Evolutionary conservation across 169 alveolate species (phyloP).

Genomic region (Babesia bigemina): DNA sequence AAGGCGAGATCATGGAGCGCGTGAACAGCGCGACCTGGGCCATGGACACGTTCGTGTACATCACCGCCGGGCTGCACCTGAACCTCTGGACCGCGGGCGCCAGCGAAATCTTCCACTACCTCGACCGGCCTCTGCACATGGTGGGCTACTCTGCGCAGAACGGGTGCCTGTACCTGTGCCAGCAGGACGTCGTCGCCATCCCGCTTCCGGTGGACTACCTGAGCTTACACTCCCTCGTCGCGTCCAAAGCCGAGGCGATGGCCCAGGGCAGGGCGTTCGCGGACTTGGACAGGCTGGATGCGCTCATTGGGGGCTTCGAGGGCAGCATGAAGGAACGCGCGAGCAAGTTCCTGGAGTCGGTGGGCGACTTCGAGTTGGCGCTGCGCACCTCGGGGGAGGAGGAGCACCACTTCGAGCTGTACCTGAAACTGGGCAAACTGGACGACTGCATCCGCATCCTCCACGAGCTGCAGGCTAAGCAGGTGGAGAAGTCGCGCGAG

Average conservation of each 20-base stretch:
- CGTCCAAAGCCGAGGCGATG: conserved; percentile 13
- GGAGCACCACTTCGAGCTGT: conserved; percentile 91
- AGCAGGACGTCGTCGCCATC: conserved; percentile 72
- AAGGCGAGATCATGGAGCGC: conserved; percentile 72
- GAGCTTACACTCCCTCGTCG: conserved; percentile 64
- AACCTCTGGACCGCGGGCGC: conserved; percentile 79
- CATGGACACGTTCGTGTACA: conserved; percentile 79
- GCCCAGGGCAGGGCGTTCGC: not conserved
- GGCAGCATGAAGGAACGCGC: conserved; percentile 80
- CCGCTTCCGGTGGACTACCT: conserved; percentile 73
- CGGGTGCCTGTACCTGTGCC: conserved; percentile 74
- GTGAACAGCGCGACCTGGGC: conserved; percentile 84
- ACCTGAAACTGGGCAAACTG: conserved; percentile 86
- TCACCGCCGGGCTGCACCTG: conserved; percentile 76
- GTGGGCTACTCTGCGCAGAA: conserved; percentile 82
- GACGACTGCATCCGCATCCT: conserved; percentile 77
- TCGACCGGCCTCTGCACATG: conserved; percentile 76
- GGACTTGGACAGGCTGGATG: conserved; percentile 72
- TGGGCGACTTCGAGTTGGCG: conserved; percentile 89
- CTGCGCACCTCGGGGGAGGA: conserved; percentile 85
- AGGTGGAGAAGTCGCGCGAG: conserved; percentile 45
- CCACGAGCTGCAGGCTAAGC: conserved; percentile 4
- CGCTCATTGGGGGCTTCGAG: conserved; percentile 72
- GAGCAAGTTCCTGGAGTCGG: conserved; percentile 88
- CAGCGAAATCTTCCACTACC: conserved; percentile 79